Evolutionary conservation across 106 monocot species (phyloP), one percentile per base, ranked within the genome.

Genomic region (Ottelia alismoides): DNA sequence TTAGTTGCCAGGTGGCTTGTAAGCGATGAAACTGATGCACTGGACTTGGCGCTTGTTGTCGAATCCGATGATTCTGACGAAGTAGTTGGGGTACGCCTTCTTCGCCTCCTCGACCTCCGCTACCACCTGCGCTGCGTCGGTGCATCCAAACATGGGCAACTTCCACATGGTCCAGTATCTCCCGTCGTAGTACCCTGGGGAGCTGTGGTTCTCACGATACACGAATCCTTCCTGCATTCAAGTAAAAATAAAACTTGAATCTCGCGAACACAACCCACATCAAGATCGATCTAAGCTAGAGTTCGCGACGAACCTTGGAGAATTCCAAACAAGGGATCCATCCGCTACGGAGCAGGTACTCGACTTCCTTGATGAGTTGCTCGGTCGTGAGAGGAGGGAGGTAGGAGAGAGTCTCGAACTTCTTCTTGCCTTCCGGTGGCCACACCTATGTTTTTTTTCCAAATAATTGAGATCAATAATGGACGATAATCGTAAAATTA

Each of bases 91-190:
- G 67, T 67, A 67, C 23, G 51, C 67, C 35, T 67, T 67, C 58
- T 51, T 67, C 49, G 49, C 48, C 67, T 67, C 67, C 45, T 57
- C 55, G 30, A 67, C 17, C 67, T 67, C 67, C 23, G 23, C 50
- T 31, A 67, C 21, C 20, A 67, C 67, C 31, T 67, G 67, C 2
- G 67, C 7, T 9, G 67, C 22, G 32, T 67, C 67, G 31, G 58
- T 67, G 58, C 58, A 58, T 2, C 67, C 67, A 32, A 67, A 67
- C 67, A 67, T 67, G 40, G 67, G 67, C 49, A 57, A 51, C 57
- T 58, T 57, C 67, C 67, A 67, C 65, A 65, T 65, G 32, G 65
- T 65, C 65, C 65, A 65, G 54, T 65, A 65, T 11, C 65, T 23
- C 27, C 65, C 65, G 24, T 65, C 65, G 19, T 65, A 65, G 53